Percentiles rank a stretch among this genome's conserved stretches.
phyloP scores from a whole-genome alignment of 1,284 basidiomycete genomes.

The Tilletia indica region DNA sequence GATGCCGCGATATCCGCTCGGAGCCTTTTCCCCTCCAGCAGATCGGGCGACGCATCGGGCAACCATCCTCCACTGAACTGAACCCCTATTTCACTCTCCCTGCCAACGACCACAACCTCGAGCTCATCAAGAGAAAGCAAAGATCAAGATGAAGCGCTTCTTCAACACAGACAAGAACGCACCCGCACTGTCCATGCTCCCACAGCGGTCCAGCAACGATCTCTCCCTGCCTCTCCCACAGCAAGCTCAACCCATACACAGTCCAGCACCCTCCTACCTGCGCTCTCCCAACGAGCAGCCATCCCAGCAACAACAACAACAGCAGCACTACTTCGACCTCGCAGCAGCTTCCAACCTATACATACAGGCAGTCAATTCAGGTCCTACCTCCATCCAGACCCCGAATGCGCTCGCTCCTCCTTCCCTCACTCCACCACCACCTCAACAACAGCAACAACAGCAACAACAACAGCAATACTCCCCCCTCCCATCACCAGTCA shows the following conservation, averaged over 20 bases:
- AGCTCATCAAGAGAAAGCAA: background rate
- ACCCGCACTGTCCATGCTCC: slow-evolving; percentile 13
- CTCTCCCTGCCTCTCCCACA: background rate
- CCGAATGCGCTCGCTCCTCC: background rate
- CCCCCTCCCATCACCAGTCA: background rate
- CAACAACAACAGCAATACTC: background rate
- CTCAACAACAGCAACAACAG: background rate
- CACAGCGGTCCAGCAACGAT: slow-evolving; percentile 4
- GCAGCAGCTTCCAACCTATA: slow-evolving; percentile 1
- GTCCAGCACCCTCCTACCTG: slow-evolving; percentile 1
- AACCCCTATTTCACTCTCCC: background rate
- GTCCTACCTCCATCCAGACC: background rate
- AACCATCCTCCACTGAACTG: background rate
- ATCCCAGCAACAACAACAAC: background rate
- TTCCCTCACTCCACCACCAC: slow-evolving; percentile 11
- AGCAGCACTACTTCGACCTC: slow-evolving; percentile 17
- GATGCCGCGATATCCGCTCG: background rate
- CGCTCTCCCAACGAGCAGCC: background rate
- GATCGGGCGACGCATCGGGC: background rate
- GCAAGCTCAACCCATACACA: background rate
- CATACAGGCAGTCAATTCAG: background rate
- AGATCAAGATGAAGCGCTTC: slow-evolving; percentile 10
- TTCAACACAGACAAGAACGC: slow-evolving; percentile 11
- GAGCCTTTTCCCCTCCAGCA: background rate
- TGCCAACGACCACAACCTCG: background rate